Evolutionary conservation across 768 basidiomycete species (phyloP).

Genomic region (Pholiota molesta): DNA sequence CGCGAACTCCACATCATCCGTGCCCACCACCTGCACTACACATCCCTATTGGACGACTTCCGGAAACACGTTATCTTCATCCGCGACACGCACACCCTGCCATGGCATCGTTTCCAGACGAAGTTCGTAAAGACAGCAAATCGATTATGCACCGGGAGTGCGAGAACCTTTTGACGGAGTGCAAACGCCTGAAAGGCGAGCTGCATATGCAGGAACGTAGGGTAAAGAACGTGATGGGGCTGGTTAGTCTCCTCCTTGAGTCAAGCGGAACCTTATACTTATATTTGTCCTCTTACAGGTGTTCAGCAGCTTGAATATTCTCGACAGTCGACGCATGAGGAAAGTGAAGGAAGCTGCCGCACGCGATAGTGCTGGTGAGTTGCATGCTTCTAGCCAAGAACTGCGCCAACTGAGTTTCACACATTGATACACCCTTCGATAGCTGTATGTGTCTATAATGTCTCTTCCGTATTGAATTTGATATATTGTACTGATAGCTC

Average conservation of each 20-base stretch:
- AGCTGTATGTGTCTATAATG: slow-evolving; percentile 26
- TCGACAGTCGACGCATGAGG: slow-evolving; percentile 55
- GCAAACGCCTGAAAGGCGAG: slow-evolving; percentile 44
- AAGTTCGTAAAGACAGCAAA: slow-evolving; percentile 31
- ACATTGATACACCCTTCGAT: too few relatives aligned
- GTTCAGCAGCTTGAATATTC: slow-evolving; percentile 61
- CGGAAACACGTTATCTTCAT: slow-evolving; percentile 56
- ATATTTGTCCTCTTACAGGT: slow-evolving; percentile 38
- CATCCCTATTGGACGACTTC: slow-evolving; percentile 57
- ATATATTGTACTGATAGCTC: too few relatives aligned
- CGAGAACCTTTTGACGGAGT: slow-evolving; percentile 50
- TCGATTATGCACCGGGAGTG: slow-evolving; percentile 49
- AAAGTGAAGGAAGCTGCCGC: slow-evolving; percentile 54
- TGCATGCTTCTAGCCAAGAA: neutral
- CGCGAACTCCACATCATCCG: slow-evolving; percentile 59
- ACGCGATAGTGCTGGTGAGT: slow-evolving; percentile 49
- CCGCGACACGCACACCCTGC: slow-evolving; percentile 50
- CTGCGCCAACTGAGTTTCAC: neutral
- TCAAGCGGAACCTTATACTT: neutral
- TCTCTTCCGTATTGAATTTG: too few relatives aligned
- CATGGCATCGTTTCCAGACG: slow-evolving; percentile 38
- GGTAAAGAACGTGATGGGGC: slow-evolving; percentile 54
- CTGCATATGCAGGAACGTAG: slow-evolving; percentile 50
- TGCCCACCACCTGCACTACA: slow-evolving; percentile 62
- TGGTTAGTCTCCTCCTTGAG: slow-evolving; percentile 34